Evolutionary conservation across 805 yeast genomes (phyloP), one percentile per base, ranked within the genome.

Genomic region (Myxozyma monticola): DNA sequence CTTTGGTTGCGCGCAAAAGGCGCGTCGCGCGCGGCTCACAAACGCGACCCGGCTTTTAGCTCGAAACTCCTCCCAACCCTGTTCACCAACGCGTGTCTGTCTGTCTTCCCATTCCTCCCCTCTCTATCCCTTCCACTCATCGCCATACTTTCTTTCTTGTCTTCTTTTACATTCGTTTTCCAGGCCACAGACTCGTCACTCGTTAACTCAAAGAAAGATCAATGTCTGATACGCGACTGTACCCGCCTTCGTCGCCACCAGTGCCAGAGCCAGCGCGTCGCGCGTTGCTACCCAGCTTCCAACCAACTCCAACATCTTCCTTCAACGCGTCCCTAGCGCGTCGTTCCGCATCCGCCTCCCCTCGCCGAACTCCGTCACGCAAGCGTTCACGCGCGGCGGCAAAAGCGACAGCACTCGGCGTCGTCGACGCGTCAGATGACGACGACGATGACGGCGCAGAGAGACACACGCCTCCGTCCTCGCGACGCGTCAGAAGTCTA

Each of bases 221-320:
- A 21, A 35, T 35, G 38, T 10, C 38, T 5, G 17, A 6, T 6
- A 56, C 62, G 29, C 58, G 54, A 26, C 77, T 74, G 62, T 76
- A 74, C 61, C 80, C 79, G n/a, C 80, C 80, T 20, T 76, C 80
- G 25, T 76, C 80, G 29, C 80, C 80, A 5, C 72, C 63, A 1
- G 39, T 18, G 17, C 48, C 51, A 7, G 5, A 42, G 18, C 51
- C 45, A 10, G 26, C 51, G 46, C 54, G 46, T 14, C 55, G 49
- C 30, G 44, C 43, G 28, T 45, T 55, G 10, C 59, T 52, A 8
- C 60, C 60, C 15, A 39, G 48, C 37, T 54, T 56, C 41, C 49
- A 51, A 37, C 49, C 54, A 21, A 26, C 49, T 18, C 41, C 45
- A 14, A 35, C 15, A 9, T 17, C 4, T 17, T 10, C 7, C 42